Conservation (phyloP, 2,329 filamentous ascomycete genomes). For the Fusarium guadeloupense region DNA sequence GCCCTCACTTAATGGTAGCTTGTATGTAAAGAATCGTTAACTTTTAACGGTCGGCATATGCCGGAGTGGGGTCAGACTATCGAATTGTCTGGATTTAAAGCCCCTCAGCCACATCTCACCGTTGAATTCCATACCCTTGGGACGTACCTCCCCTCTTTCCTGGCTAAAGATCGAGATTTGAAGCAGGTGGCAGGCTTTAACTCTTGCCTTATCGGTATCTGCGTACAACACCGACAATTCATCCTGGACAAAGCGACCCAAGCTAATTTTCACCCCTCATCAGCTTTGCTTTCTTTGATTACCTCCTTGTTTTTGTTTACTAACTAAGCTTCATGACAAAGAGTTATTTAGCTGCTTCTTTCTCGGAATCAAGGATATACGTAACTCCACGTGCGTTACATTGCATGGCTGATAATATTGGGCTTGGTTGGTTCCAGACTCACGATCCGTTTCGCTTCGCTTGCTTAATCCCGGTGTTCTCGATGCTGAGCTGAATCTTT, state of each 20-base stretch:
- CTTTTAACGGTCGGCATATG: constrained; percentile 34
- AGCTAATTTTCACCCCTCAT: constrained; percentile 2
- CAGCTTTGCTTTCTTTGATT: not conserved
- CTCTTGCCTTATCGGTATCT: not conserved
- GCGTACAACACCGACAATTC: not conserved
- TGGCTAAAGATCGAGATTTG: constrained; percentile 32
- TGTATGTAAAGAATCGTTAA: not conserved
- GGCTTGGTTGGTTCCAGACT: constrained; percentile 28
- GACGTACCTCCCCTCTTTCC: constrained; percentile 10
- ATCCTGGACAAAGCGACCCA: not conserved
- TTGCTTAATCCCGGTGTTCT: constrained; percentile 14
- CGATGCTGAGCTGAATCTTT: constrained; percentile 13
- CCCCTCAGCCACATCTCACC: constrained; percentile 30
- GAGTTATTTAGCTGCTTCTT: constrained; percentile 14
- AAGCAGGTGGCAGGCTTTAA: constrained; percentile 4
- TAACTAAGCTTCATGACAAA: not conserved
- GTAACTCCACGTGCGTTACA: constrained; percentile 24
- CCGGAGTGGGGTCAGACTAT: constrained; percentile 21
- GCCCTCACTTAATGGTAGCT: too few relatives aligned
- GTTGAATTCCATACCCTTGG: constrained; percentile 32
- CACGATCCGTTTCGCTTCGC: constrained; percentile 30
- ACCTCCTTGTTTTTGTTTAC: not conserved
- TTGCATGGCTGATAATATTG: constrained; percentile 11
- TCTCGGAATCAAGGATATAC: constrained; percentile 8
- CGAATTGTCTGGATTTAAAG: constrained; percentile 33